Base-by-base conservation (phyloP, 1,284 basidiomycete species). In the Puccinia polysora region DNA sequence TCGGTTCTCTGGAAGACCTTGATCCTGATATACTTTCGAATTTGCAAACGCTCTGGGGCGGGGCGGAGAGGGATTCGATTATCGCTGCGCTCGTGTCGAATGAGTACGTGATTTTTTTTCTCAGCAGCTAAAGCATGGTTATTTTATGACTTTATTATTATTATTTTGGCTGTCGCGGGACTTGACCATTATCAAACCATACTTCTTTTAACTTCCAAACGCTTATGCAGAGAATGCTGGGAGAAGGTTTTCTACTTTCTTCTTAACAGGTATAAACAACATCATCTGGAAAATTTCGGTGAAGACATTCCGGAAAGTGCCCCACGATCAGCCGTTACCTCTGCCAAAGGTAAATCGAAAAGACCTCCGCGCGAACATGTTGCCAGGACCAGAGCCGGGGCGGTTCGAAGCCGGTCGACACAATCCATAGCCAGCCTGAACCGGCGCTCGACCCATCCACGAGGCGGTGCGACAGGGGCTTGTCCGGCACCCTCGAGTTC, bases 231-330 rank as follows among this genome's bases (percentile, higher is more conserved):
- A 73, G 86, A 86, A 74, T 92, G 89, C 25, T 92, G 90, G 90
- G 90, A 95, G 80, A 96, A 96, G 80, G 89, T 89, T 0, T 89
- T 95, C 62, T 97, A 96, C 80, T 88, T 90, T 78, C 82, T 95
- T 12, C 83, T 97, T 12, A 82, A 87, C 71, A 86, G 87, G 75
- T 95, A 94, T 81, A 86, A 91, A 49, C 84, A 84, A 75, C 85
- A 86, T 74, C 80, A 90, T 50, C 86, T 88, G 77, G 84, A 87
- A 80, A 85, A 85, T 78, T 83, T 83, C 76, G 81, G 81, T 80
- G 85, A 88, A 53, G 84, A 84, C 74, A 84, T n/a, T n/a, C 85
- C 74, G 83, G 85, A 30, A 84, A 64, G 18, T 23, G 40, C 18
- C 30, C 60, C 60, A 30, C 28, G 14, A 10, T 30, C 40, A 20